Evolutionary conservation across 2,329 filamentous ascomycete genomes (phyloP), one percentile per base, ranked within the genome.

Genomic region (Colletotrichum euphorbiae): DNA sequence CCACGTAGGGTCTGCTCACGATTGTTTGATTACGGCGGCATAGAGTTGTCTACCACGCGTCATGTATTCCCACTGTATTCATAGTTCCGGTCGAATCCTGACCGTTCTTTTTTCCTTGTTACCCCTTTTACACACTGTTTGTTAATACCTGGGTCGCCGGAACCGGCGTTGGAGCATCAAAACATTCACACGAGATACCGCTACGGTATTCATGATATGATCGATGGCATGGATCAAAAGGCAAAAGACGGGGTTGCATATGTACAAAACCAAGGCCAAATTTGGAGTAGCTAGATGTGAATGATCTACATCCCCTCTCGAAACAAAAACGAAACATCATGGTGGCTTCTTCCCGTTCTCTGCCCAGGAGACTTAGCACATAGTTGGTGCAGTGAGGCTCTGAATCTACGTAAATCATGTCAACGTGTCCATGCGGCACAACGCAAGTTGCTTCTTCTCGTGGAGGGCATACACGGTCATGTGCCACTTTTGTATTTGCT

Each of bases 231-330:
- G 77, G 77, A 75, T 72, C 66, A 76, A 75, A 78, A 76, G 77
- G 79, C 28, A 77, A 76, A 74, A 75, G 74, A 76, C 79, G 76
- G 75, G 76, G 76, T 79, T 78, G 76, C 78, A 79, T 80, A 80
- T 82, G 79, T 83, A 80, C 77, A 78, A 77, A 76, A 73, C 66
- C 75, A 77, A 79, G 80, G 6, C 64, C 75, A 77, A 80, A 80
- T 73, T 77, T 79, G 77, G 76, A 77, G 72, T 73, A 76, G 75
- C 72, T 83, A 83, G 78, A 80, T 78, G 76, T 62, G 77, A 76
- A 81, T 85, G 87, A 87, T 85, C 79, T 79, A 84, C 80, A 83
- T 87, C 86, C 83, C 85, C 85, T 81, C 85, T 87, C 85, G 83
- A 75, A 70, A 74, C 69, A 64, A 54, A 9, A 52, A 28, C 28